phyloP scores from a whole-genome alignment of 2,329 filamentous ascomycete genomes.

The Apiospora koreana region DNA sequence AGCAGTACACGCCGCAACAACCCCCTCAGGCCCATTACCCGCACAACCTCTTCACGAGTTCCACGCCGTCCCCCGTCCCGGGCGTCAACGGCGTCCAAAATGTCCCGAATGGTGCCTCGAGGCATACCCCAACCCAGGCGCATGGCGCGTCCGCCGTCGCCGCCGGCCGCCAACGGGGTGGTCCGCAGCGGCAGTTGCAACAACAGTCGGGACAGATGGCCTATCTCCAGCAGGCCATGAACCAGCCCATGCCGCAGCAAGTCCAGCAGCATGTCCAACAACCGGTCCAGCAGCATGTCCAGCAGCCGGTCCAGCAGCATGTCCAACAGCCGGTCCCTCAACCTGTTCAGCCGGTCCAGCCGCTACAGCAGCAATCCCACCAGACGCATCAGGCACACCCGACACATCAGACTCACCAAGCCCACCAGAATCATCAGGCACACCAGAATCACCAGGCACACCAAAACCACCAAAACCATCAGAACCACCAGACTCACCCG shows the following conservation, averaged over 20 bases:
- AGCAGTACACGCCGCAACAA: slow-evolving; percentile 55
- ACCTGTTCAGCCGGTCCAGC: slow-evolving; percentile 27
- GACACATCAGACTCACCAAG: slow-evolving; percentile 20
- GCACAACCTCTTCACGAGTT: slow-evolving; percentile 54
- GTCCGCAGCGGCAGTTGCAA: slow-evolving; percentile 36
- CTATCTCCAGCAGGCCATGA: slow-evolving; percentile 35
- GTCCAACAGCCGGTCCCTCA: slow-evolving; percentile 32
- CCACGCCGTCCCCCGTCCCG: slow-evolving; percentile 47
- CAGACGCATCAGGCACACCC: slow-evolving; percentile 10
- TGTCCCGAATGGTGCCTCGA: slow-evolving; percentile 49
- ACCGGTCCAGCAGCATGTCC: slow-evolving; percentile 35
- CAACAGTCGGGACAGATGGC: slow-evolving; percentile 33
- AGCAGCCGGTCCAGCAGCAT: slow-evolving; percentile 26
- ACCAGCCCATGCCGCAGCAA: slow-evolving; percentile 31
- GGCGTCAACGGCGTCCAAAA: slow-evolving; percentile 51
- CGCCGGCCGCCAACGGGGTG: slow-evolving; percentile 31
- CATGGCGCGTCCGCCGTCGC: slow-evolving; percentile 37
- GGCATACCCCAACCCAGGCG: slow-evolving; percentile 44
- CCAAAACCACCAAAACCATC: slow-evolving; percentile 20
- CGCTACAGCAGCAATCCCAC: slow-evolving; percentile 13
- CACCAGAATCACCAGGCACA: slow-evolving; percentile 16
- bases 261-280: slow-evolving; percentile 29
- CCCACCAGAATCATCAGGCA: slow-evolving; percentile 18
- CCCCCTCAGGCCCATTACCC: slow-evolving; percentile 48
- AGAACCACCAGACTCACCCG: slow-evolving; percentile 21